Evolutionary conservation across 352 stramenopile genomes (phyloP).

Genomic region (Phytophthora chlamydospora): DNA sequence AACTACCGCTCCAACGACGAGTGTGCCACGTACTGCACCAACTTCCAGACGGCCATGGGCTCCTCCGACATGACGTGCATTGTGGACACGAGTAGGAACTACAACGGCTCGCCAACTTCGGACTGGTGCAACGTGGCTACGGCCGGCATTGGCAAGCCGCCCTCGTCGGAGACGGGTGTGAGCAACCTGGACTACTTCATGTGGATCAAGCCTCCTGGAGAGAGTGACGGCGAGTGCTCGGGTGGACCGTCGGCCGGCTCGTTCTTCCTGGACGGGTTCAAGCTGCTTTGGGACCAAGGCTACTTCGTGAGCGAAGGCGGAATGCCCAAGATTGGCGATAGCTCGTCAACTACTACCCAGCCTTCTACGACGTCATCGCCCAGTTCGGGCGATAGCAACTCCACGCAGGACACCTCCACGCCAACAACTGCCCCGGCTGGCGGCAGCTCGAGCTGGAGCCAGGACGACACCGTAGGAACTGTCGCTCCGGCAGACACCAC

Average conservation of each 20-base stretch:
- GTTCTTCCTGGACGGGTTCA: too few species aligned
- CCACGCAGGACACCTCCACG: constrained; percentile 8
- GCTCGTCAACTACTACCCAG: constrained; percentile 8
- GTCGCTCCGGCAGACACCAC: constrained; percentile 23
- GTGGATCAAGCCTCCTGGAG: constrained; percentile 63
- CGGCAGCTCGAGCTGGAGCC: constrained; percentile 21
- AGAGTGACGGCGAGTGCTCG: constrained; percentile 65
- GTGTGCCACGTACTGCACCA: constrained; percentile 47
- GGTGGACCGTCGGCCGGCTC: constrained; percentile 45
- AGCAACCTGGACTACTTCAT: constrained; percentile 66
- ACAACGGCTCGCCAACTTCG: constrained; percentile 35
- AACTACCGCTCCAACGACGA: constrained; percentile 66
- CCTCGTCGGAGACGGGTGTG: constrained; percentile 45
- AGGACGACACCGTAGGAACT: constrained; percentile 19
- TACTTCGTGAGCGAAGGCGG: constrained; percentile 53
- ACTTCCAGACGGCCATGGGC: constrained; percentile 52
- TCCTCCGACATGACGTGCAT: constrained; percentile 50
- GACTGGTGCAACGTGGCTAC: constrained; percentile 74
- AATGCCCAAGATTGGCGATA: constrained; percentile 23
- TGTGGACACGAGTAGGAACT: constrained; percentile 70
- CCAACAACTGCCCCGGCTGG: constrained; percentile 6
- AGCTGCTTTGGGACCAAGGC: constrained; percentile 70
- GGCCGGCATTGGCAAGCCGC: constrained; percentile 56
- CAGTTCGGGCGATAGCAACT: constrained; percentile 8
- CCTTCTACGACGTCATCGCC: constrained; percentile 2